Conservation (phyloP, 2,329 filamentous ascomycete genomes). For the Dactylellina drechsleri region DNA sequence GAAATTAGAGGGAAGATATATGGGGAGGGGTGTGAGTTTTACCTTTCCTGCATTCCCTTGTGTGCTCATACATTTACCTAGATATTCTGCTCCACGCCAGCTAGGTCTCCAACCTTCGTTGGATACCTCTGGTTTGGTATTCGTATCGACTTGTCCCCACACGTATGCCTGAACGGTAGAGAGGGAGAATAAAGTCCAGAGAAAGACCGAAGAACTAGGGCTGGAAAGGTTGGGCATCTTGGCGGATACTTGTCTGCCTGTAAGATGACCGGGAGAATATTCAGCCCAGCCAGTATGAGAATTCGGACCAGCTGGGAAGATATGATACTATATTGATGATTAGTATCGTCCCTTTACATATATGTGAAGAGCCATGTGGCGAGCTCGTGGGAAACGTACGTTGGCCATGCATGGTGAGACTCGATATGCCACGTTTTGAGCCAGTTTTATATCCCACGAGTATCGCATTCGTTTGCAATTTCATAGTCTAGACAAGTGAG, state of each 20-base stretch:
- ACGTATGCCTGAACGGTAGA: slow-evolving; percentile 26
- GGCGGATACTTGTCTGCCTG: neutral
- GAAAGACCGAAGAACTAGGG: neutral
- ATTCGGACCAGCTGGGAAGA: too few relatives aligned
- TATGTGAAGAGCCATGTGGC: neutral
- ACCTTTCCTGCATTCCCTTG: neutral
- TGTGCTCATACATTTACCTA: slow-evolving; percentile 16
- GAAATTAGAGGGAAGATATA: too few relatives aligned
- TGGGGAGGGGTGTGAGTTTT: neutral
- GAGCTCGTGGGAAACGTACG: neutral
- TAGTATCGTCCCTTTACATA: neutral
- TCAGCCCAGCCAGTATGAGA: too few relatives aligned
- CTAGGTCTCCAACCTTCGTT: slow-evolving; percentile 16
- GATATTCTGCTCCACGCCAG: slow-evolving; percentile 16
- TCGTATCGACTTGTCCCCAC: slow-evolving; percentile 11
- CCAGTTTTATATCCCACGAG: neutral
- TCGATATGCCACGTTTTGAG: neutral
- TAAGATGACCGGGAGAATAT: neutral
- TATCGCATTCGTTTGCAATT: too few relatives aligned
- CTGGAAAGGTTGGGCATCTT: neutral
- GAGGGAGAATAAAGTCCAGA: slow-evolving; percentile 8
- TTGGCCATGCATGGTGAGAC: neutral
- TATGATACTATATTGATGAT: too few relatives aligned
- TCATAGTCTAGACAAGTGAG: too few relatives aligned
- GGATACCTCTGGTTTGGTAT: neutral